These are phyloP conservation scores for Artemisia argyi DNA, from an alignment of 129 eudicot species.

Conservation along the genomic window DNA sequence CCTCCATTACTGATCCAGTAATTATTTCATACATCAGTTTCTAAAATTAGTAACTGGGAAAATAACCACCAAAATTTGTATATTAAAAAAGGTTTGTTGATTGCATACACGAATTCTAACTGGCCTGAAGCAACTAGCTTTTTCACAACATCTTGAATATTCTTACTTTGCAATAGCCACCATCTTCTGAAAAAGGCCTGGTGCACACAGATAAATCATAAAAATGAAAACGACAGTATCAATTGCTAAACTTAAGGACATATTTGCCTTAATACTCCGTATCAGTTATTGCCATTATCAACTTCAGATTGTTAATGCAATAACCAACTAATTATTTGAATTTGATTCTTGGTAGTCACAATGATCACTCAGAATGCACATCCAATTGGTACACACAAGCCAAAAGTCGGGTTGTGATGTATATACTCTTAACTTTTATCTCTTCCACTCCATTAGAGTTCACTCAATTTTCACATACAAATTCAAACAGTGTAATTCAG, in stretches of 20 bases:
- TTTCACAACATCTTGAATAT: slow-evolving; percentile 49
- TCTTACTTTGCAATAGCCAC: slow-evolving; percentile 70
- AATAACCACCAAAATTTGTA: slow-evolving; percentile 3
- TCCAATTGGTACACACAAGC: neutral
- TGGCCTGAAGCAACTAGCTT: slow-evolving; percentile 79
- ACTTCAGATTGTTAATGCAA: neutral
- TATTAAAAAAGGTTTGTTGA: neutral
- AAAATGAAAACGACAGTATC: neutral
- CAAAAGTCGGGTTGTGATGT: neutral
- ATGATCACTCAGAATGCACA: neutral
- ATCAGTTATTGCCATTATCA: too few species aligned
- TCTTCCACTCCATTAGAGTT: neutral
- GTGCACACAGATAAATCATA: neutral
- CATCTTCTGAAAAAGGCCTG: slow-evolving; percentile 92
- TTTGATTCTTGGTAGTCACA: too few species aligned
- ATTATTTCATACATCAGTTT: slow-evolving; percentile 1
- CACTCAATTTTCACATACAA: neutral
- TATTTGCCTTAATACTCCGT: too few species aligned
- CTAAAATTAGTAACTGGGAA: neutral
- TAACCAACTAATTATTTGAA: neutral
- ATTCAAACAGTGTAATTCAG: neutral
- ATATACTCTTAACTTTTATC: neutral
- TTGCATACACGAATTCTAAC: slow-evolving; percentile 78
- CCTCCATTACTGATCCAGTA: slow-evolving; percentile 76
- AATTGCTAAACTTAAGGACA: too few species aligned